Evolutionary conservation across 352 stramenopile genomes (phyloP).

Genomic region (Phytophthora macrochlamydospora): DNA sequence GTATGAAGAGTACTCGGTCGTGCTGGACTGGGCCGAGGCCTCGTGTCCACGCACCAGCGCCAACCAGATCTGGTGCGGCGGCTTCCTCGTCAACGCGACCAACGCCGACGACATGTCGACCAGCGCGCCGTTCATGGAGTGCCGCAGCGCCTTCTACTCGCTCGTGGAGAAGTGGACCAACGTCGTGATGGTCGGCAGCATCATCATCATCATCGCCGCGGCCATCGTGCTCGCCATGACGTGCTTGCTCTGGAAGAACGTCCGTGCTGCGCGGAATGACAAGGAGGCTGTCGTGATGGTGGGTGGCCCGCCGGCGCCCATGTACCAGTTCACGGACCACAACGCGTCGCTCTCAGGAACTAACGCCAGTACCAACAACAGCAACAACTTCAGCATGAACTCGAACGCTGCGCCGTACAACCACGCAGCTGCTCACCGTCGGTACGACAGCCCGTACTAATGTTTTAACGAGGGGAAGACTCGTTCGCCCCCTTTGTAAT

Average conservation of each 20-base stretch:
- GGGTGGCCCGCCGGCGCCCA: slow-evolving; percentile 9
- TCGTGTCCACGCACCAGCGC: slow-evolving; percentile 53
- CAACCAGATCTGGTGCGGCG: slow-evolving; percentile 77
- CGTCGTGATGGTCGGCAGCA: slow-evolving; percentile 54
- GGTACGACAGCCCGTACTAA: slow-evolving; percentile 50
- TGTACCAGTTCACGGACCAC: slow-evolving; percentile 40
- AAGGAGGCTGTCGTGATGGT: slow-evolving; percentile 9
- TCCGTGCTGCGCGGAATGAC: slow-evolving; percentile 24
- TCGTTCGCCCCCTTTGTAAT: background rate
- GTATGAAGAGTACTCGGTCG: slow-evolving; percentile 66
- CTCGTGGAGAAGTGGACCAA: slow-evolving; percentile 77
- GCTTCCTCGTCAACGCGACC: slow-evolving; percentile 63
- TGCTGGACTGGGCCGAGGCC: slow-evolving; percentile 68
- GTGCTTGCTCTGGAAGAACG: slow-evolving; percentile 54
- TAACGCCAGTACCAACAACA: slow-evolving; percentile 29
- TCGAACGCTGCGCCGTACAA: slow-evolving; percentile 32
- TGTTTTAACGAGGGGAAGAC: background rate
- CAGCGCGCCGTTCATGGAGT: slow-evolving; percentile 69
- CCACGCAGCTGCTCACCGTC: slow-evolving; percentile 24
- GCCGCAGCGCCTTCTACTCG: slow-evolving; percentile 59
- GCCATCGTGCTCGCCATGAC: slow-evolving; percentile 61
- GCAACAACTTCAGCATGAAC: slow-evolving; percentile 43
- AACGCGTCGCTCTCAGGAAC: slow-evolving; percentile 22
- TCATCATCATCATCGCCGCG: slow-evolving; percentile 61
- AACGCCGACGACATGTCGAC: slow-evolving; percentile 41